These are phyloP conservation scores for Cladochytrium tenue DNA, from an alignment of 371 early-diverging fungal species.

Conservation along the genomic window DNA sequence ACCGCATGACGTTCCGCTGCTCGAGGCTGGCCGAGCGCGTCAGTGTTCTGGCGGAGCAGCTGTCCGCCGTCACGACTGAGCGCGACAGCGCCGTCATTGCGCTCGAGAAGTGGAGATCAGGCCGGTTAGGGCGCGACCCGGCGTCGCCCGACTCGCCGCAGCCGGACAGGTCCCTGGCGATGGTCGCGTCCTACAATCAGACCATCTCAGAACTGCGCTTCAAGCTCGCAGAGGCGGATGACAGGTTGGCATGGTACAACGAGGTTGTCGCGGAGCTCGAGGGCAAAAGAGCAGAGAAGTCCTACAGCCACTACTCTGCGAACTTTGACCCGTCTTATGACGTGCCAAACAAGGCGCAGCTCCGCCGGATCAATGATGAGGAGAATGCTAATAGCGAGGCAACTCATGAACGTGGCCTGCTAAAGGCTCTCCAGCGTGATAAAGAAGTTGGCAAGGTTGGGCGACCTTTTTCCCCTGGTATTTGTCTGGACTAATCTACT, in stretches of 20 bases:
- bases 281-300: constrained; percentile 12
- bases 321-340: constrained; percentile 21
- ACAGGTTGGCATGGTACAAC: constrained; percentile 49
- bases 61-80: constrained; percentile 21
- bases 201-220: constrained; percentile 39
- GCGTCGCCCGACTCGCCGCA: neutral
- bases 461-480: too few relatives aligned
- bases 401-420: constrained; percentile 28
- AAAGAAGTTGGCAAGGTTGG: constrained; percentile 30
- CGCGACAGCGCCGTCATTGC: constrained; percentile 36
- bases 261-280: constrained; percentile 35
- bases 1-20: constrained; percentile 38
- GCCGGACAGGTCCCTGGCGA: neutral
- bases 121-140: constrained; percentile 3
- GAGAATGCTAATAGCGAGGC: constrained; percentile 20
- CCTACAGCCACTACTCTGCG: neutral
- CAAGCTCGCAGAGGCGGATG: constrained; percentile 40
- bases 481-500: too few relatives aligned
- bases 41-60: constrained; percentile 26
- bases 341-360: constrained; percentile 17
- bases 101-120: constrained; percentile 21
- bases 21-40: constrained; percentile 29
- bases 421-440: constrained; percentile 36
- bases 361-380: constrained; percentile 1
- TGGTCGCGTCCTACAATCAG: constrained; percentile 23